phyloP scores from a whole-genome alignment of 192 early-diverging fungal genomes.

The Mortierella claussenii region DNA sequence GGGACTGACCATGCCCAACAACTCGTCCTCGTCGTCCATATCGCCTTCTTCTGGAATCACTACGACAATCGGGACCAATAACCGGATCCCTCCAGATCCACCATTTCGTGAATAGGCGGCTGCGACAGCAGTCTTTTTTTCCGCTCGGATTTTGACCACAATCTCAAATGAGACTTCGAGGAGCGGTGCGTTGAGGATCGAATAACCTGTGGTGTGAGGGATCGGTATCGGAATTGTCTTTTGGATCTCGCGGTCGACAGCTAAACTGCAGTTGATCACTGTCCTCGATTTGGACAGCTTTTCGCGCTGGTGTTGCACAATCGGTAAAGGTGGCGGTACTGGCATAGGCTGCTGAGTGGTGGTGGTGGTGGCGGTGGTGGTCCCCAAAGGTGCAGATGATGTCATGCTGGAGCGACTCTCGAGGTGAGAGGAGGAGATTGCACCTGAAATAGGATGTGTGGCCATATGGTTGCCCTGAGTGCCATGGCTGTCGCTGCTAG shows the following conservation, averaged over 20 bases:
- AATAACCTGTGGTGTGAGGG: slow-evolving; percentile 28
- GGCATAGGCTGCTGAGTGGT: background rate
- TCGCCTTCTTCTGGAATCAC: slow-evolving; percentile 40
- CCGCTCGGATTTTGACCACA: slow-evolving; percentile 50
- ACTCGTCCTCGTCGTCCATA: slow-evolving; percentile 37
- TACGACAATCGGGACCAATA: slow-evolving; percentile 39
- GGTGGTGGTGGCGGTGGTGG: background rate
- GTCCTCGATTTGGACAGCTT: slow-evolving; percentile 46
- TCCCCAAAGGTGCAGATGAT: slow-evolving; percentile 15
- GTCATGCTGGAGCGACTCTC: slow-evolving; percentile 17
- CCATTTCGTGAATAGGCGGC: slow-evolving; percentile 6
- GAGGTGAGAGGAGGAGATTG: slow-evolving; percentile 1
- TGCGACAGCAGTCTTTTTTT: too few relatives aligned
- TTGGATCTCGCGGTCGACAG: slow-evolving; percentile 51
- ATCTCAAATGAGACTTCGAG: slow-evolving; percentile 48
- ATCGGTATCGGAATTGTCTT: slow-evolving; percentile 43
- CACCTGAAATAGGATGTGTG: too few relatives aligned
- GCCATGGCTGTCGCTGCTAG: slow-evolving; percentile 17
- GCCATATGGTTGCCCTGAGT: background rate
- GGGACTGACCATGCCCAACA: slow-evolving; percentile 13
- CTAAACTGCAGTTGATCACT: slow-evolving; percentile 31
- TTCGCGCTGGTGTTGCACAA: slow-evolving; percentile 46
- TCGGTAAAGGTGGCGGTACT: slow-evolving; percentile 10
- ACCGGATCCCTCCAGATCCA: too few relatives aligned
- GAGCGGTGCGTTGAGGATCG: slow-evolving; percentile 43